A percentile compares a stretch with the other conserved stretches of the same genome.
Evolutionary conservation across 371 early-diverging fungal species (phyloP).

Genomic region (Thermomucor indicae-seudaticae): DNA sequence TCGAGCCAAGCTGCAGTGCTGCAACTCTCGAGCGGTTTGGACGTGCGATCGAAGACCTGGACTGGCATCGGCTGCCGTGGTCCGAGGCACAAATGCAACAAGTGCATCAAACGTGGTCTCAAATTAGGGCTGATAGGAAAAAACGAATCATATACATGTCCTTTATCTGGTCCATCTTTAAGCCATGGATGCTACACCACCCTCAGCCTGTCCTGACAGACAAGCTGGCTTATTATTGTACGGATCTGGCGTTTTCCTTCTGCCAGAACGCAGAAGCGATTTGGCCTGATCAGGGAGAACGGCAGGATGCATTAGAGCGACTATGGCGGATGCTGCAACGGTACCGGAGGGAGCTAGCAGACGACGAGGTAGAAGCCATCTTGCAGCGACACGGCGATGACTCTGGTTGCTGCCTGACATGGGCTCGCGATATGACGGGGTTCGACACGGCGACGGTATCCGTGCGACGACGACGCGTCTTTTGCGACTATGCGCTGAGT

Average conservation of each 20-base stretch:
- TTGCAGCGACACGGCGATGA: background rate
- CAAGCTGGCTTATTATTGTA: background rate
- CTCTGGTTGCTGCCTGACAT: background rate
- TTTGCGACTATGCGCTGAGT: constrained; percentile 1
- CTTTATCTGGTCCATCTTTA: constrained; percentile 5
- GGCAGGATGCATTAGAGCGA: background rate
- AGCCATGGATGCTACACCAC: background rate
- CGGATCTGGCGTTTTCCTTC: constrained; percentile 6
- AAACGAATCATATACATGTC: too few relatives aligned
- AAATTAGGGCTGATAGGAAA: too few relatives aligned
- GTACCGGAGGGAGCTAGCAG: background rate
- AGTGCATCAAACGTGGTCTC: too few relatives aligned
- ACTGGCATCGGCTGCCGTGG: too few relatives aligned
- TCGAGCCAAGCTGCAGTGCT: too few relatives aligned
- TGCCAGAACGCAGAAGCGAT: constrained; percentile 1
- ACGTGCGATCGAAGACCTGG: too few relatives aligned
- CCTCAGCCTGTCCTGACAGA: background rate
- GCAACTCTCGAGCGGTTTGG: too few relatives aligned
- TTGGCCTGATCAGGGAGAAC: constrained; percentile 1
- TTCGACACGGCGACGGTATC: background rate
- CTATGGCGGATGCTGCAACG: background rate
- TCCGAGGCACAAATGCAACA: too few relatives aligned
- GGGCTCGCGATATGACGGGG: background rate
- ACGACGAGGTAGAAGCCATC: background rate
- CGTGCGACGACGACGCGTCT: background rate